Evolutionary conservation across 805 yeast genomes (phyloP).

Genomic region (Saccharomycopsis sp.): DNA sequence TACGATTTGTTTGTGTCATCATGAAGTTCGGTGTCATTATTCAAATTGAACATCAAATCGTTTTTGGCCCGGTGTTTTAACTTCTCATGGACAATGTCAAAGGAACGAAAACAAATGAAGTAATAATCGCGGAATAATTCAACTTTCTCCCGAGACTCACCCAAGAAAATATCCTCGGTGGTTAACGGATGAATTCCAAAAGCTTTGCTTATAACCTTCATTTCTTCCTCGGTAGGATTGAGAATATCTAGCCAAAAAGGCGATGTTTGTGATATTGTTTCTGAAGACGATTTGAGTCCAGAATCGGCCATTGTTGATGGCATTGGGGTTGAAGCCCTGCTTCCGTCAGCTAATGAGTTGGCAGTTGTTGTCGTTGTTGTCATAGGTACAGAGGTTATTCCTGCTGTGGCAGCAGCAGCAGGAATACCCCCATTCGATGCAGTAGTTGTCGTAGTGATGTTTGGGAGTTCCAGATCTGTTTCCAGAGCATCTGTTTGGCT

Average conservation of each 20-base stretch:
- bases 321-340: conserved; percentile 16
- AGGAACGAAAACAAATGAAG: conserved; percentile 95
- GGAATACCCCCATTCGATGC: too few relatives aligned
- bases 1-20: neutral
- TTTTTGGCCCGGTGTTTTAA: conserved; percentile 15
- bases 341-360: conserved; percentile 4
- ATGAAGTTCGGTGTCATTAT: neutral
- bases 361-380: conserved; percentile 15
- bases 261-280: neutral
- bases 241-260: conserved; percentile 77
- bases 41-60: conserved; percentile 5
- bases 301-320: conserved; percentile 5
- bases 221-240: conserved; percentile 91
- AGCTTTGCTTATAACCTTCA: conserved; percentile 86
- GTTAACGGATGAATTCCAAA: conserved; percentile 98
- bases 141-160: conserved; percentile 95
- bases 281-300: neutral
- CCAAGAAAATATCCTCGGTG: conserved; percentile 93
- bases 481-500: conserved; percentile 3
- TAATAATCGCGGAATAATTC: conserved; percentile 86
- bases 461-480: neutral
- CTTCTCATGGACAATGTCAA: conserved; percentile 53
- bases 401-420: conserved; percentile 12
- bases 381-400: neutral
- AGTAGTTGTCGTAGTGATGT: neutral